A percentile compares a stretch with the other conserved stretches of the same genome.
Conservation (phyloP, 2,329 filamentous ascomycete genomes). For the Monilinia polystroma region DNA sequence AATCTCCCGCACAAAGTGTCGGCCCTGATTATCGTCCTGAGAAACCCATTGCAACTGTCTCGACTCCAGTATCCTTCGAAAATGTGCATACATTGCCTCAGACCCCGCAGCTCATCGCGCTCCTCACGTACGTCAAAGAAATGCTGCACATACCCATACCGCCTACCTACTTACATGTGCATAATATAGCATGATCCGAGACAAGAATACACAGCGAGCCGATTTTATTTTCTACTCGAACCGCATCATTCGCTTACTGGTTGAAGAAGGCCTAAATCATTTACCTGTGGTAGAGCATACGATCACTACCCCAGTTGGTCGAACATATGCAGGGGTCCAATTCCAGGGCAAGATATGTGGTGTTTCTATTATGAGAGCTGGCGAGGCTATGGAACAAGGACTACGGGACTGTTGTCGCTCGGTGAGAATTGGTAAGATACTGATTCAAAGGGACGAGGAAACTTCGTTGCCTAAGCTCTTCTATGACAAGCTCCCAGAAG, state of each 20-base stretch:
- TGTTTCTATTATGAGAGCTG: conserved; percentile 96
- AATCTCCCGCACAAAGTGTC: conserved; percentile 54
- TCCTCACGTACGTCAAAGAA: conserved; percentile 75
- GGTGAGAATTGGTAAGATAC: conserved; percentile 97
- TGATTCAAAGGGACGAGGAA: conserved; percentile 97
- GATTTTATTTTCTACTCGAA: conserved; percentile 99
- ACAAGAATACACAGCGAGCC: conserved; percentile 82
- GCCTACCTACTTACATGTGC: conserved; percentile 21
- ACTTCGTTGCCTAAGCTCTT: conserved; percentile 89
- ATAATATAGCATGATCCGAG: conserved; percentile 79
- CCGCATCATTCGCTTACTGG: conserved; percentile 91
- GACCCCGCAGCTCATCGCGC: conserved; percentile 93
- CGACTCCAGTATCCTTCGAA: conserved; percentile 73
- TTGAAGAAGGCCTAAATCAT: conserved; percentile 97
- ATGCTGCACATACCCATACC: background rate
- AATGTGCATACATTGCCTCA: conserved; percentile 90
- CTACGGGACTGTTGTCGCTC: conserved; percentile 93
- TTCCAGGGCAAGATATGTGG: conserved; percentile 99
- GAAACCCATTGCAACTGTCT: conserved; percentile 86
- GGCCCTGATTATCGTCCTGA: conserved; percentile 77
- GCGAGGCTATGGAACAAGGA: conserved; percentile 98
- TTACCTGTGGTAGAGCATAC: conserved; percentile 85
- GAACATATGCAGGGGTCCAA: conserved; percentile 83
- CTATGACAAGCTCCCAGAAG: conserved; percentile 94
- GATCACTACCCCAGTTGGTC: conserved; percentile 87